These are phyloP conservation scores for Clitocybe nebularis DNA, from an alignment of 1,284 basidiomycete species.

Conservation along the genomic window DNA sequence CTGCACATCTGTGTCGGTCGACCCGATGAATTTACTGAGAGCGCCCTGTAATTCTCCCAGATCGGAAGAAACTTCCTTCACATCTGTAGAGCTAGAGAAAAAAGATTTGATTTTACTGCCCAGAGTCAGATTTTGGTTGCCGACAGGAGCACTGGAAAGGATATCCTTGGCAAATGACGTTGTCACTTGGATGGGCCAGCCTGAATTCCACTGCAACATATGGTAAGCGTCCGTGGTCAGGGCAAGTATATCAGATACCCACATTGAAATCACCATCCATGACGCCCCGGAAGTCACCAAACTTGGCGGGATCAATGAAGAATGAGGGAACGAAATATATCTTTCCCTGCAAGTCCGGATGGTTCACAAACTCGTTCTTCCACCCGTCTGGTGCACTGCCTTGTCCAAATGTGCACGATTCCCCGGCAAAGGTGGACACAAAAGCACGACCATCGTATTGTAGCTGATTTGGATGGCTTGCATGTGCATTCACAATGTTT, in stretches of 20 bases:
- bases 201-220: conserved; percentile 54
- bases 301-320: conserved; percentile 53
- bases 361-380: conserved; percentile 51
- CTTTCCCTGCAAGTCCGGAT: conserved; percentile 43
- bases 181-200: conserved; percentile 58
- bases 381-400: conserved; percentile 48
- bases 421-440: conserved; percentile 79
- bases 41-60: conserved; percentile 27
- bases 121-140: conserved; percentile 9
- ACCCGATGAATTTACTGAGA: conserved; percentile 39
- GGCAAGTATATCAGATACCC: conserved; percentile 10
- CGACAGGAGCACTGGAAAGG: conserved; percentile 17
- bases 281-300: conserved; percentile 42
- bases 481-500: conserved; percentile 54
- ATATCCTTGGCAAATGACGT: conserved; percentile 35
- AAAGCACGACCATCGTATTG: conserved; percentile 52
- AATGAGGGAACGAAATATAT: conserved; percentile 67
- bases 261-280: conserved; percentile 65
- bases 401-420: conserved; percentile 69
- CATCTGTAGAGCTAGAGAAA: conserved; percentile 10
- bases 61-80: conserved; percentile 16
- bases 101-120: conserved; percentile 7
- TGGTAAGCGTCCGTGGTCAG: conserved; percentile 4
- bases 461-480: conserved; percentile 63
- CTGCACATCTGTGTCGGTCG: conserved; percentile 44